Evolutionary conservation across 2,329 filamentous ascomycete species (phyloP), one percentile per base, ranked within the genome.

Genomic region (Leptographium radiaticola): DNA sequence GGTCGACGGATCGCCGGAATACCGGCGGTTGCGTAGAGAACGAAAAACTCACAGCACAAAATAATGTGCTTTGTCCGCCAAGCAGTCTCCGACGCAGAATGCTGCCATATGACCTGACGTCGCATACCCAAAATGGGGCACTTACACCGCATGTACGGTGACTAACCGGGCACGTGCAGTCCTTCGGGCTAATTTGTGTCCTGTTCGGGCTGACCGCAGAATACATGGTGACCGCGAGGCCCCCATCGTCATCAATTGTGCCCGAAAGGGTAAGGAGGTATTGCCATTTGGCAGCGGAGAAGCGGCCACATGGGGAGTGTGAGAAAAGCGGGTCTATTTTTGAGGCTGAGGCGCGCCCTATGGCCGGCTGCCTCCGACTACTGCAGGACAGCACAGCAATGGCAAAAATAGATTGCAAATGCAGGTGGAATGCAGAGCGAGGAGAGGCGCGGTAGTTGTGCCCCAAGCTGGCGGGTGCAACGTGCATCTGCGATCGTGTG

Each of bases 341-440:
- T 52, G 53, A 50, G 53, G 53, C 53, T 55, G 49, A 40, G 53
- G 31, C 13, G 16, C 6, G 16, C 6, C 42, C 40, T 44, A 15
- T 48, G 39, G 18, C n/a, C 45, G 20, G 54, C 51, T 52, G 54
- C 54, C 54, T 55, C 54, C 54, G 50, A 42, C 54, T 55, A 55
- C 54, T 55, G 54, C 54, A 55, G 45, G 44, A 51, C 45, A 34
- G 15, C 45, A 31, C 42, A 39, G 16, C 44, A 42, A 18, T 7
- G n/a, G 51, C n/a, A 31, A 38, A 44, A 45, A 44, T 46, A 47
- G 43, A 31, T 25, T 15, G 20, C 6, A 13, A 31, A 31, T 25
- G 43, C 43, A 18, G 43, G 49, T n/a, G 30, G 16, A 42, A 43
- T 34, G 30, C 52, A 49, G 20, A 16, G 20, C 30, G 18, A 13